Percentiles rank a stretch among this genome's conserved stretches.
phyloP scores from a whole-genome alignment of 1,284 basidiomycete species.

The Pyrrhoderma noxium region DNA sequence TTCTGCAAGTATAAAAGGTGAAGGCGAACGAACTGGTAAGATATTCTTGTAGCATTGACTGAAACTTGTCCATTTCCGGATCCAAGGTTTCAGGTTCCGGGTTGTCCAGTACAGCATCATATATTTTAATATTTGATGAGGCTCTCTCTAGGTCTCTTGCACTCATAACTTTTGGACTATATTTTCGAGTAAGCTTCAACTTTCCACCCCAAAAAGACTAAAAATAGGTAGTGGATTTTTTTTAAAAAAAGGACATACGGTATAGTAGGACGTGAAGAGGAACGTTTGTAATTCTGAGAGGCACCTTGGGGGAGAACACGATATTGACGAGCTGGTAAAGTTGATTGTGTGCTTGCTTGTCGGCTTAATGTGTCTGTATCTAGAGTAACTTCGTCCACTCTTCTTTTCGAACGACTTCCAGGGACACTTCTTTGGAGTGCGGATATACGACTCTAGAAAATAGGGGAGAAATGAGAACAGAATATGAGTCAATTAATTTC shows the following conservation, averaged over 20 bases:
- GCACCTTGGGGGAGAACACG: slow-evolving; percentile 17
- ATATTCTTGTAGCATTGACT: slow-evolving; percentile 65
- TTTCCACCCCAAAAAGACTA: neutral
- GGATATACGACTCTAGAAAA: slow-evolving; percentile 39
- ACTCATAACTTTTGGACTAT: slow-evolving; percentile 49
- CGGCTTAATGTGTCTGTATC: neutral
- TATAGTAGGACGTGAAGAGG: slow-evolving; percentile 15
- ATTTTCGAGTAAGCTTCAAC: slow-evolving; percentile 5
- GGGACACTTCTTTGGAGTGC: slow-evolving; percentile 20
- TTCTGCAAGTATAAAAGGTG: slow-evolving; percentile 26
- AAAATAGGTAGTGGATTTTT: no score
- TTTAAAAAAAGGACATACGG: slow-evolving; percentile 6
- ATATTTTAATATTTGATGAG: slow-evolving; percentile 50
- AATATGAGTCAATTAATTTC: no score
- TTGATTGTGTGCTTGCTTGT: slow-evolving; percentile 4
- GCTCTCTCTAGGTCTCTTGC: slow-evolving; percentile 37
- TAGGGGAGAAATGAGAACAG: no score
- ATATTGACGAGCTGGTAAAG: slow-evolving; percentile 11
- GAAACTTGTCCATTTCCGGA: slow-evolving; percentile 64
- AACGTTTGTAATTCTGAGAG: slow-evolving; percentile 16
- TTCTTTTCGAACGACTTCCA: slow-evolving; percentile 3
- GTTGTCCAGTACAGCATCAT: slow-evolving; percentile 54
- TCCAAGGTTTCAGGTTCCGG: slow-evolving; percentile 35
- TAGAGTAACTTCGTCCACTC: neutral
- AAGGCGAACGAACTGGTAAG: slow-evolving; percentile 42